Base-by-base conservation (phyloP, 805 yeast genomes). In the Wickerhamomyces silvicola region DNA sequence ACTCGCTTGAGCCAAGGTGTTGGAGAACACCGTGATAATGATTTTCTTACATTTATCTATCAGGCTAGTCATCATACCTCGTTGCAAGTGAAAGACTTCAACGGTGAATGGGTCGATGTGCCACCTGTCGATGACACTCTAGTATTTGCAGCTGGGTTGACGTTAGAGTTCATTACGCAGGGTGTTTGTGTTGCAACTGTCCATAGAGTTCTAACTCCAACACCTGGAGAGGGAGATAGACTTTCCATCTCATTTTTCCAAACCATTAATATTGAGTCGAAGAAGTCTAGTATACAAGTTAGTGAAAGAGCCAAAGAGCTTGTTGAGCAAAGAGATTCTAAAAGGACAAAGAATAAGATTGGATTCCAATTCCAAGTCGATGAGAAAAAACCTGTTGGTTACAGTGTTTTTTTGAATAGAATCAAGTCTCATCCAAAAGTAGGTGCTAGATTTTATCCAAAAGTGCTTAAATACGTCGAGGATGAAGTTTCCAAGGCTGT, bases 21-120 rank as follows among this genome's bases (percentile, higher is more conserved):
- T 14, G 48, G 52, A 7, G 54, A 81, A 4, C 86, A 79, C 46
- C 66, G 81, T 36, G 87, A 80, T 45, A 71, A 78, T 4, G 81
- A 75, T 33, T 61, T 78, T 45, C 46, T 78, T 18, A 77, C 83
- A 0, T 73, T 64, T 47, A 73, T 78, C 10, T 70, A 66, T 42
- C 82, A 78, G 45, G 81, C 75, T 9, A 59, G 71, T 1, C 57
- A 53, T 11, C 72, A 67, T 35, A 52, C 48, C 4, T 62, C 69
- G 7, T 49, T 70, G 20, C 70, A 68, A 38, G 72, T 68, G 10
- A 70, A 68, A 39, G 64, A 62, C 35, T 66, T 62, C 48, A 52
- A 59, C 30, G 74, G 75, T 5, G 44, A 66, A 9, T 70, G 74
- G 74, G 47, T 66, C 13, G 53, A 62, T 4, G 72, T 68, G 4